These are phyloP conservation scores for Aspergillus cristatus DNA, from an alignment of 495 filamentous ascomycete species.

Conservation along the genomic window DNA sequence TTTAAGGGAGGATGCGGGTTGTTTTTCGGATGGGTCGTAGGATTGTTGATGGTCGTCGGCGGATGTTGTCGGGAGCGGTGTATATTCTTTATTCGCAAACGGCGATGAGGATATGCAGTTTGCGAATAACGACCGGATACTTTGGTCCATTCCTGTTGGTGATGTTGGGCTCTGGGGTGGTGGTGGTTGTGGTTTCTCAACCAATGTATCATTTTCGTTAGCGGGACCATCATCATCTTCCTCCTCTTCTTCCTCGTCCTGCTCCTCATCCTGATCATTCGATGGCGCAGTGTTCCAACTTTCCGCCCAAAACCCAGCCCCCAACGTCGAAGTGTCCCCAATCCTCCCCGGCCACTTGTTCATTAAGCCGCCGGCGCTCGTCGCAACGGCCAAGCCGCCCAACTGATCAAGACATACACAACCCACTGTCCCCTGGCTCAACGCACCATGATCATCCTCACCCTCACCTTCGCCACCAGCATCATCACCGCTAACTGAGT, in stretches of 20 bases:
- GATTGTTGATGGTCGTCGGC: too few species aligned
- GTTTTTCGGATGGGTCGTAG: too few species aligned
- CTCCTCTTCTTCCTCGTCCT: neutral
- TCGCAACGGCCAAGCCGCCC: conserved; percentile 68
- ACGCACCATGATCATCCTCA: conserved; percentile 16
- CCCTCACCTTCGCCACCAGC: too few species aligned
- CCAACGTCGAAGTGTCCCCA: conserved; percentile 79
- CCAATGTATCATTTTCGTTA: too few species aligned
- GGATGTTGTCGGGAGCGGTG: neutral
- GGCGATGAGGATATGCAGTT: conserved; percentile 48
- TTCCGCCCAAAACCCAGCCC: conserved; percentile 87
- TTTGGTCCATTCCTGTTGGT: too few species aligned
- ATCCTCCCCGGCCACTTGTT: conserved; percentile 82
- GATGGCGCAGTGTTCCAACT: too few species aligned
- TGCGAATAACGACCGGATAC: conserved; percentile 22
- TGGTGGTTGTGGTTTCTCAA: too few species aligned
- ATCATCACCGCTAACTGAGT: too few species aligned
- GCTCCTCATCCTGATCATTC: conserved; percentile 24
- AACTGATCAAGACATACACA: conserved; percentile 68
- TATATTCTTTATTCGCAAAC: conserved; percentile 12
- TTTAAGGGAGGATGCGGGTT: too few species aligned
- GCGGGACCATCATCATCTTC: neutral
- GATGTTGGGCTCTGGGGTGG: too few species aligned
- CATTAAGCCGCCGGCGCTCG: conserved; percentile 79
- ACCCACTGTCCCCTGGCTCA: conserved; percentile 73